Evolutionary conservation across 441 rosid genomes (phyloP).

Genomic region (Adansonia rubrostipa): DNA sequence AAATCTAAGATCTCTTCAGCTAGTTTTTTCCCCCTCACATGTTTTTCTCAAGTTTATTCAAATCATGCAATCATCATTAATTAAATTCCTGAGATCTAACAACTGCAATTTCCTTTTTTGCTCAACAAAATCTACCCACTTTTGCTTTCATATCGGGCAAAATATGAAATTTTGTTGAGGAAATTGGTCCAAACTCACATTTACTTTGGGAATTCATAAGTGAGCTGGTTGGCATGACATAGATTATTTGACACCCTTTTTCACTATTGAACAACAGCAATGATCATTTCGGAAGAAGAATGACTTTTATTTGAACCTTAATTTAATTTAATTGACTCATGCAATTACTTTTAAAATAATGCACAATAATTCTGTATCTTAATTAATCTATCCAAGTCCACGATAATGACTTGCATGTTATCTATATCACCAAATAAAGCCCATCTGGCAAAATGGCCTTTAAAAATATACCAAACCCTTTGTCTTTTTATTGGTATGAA

Average conservation of each 20-base stretch:
- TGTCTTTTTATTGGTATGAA: conserved; percentile 13
- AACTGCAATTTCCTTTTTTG: neutral
- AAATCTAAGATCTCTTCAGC: neutral
- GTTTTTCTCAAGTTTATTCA: conserved; percentile 9
- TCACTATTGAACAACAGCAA: conserved; percentile 16
- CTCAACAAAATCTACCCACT: conserved; percentile 18
- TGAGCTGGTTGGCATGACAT: conserved; percentile 26
- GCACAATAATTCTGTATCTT: neutral
- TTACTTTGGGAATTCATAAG: conserved; percentile 31
- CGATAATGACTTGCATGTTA: conserved; percentile 15
- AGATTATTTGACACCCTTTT: conserved; percentile 31
- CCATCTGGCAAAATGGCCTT: neutral
- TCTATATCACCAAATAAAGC: neutral
- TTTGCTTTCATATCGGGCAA: neutral
- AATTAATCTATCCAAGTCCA: neutral
- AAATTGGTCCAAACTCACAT: conserved; percentile 30
- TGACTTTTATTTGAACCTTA: neutral
- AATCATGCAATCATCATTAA: conserved; percentile 9
- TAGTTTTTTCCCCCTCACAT: neutral
- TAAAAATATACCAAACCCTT: neutral
- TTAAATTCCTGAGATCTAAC: neutral
- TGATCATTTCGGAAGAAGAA: neutral
- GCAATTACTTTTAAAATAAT: neutral
- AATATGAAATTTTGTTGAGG: neutral
- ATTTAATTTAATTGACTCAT: neutral